phyloP scores from a whole-genome alignment of 2,329 filamentous ascomycete species.

The Raffaelea ambrosiae region DNA sequence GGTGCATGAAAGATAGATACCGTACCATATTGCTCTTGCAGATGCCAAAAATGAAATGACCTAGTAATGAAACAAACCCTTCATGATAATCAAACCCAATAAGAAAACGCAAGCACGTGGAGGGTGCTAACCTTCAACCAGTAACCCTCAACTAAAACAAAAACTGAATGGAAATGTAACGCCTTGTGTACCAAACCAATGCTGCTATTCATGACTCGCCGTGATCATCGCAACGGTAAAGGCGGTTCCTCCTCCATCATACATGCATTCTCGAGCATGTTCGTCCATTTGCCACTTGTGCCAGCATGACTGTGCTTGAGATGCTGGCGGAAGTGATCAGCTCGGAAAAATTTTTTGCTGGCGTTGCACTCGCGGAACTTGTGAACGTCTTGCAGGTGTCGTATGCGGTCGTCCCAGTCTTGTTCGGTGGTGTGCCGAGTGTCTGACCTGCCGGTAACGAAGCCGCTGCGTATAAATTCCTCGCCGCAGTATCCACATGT shows the following conservation, averaged over 20 bases:
- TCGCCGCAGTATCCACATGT: constrained; percentile 93
- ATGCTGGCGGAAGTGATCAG: constrained; percentile 96
- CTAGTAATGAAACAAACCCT: too few relatives aligned
- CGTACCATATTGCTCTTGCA: too few relatives aligned
- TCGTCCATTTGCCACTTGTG: constrained; percentile 97
- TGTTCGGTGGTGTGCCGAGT: constrained; percentile 56
- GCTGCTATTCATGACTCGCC: not conserved
- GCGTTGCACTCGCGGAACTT: constrained; percentile 98
- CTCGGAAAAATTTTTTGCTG: constrained; percentile 94
- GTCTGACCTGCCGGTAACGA: constrained; percentile 23
- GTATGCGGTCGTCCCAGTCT: constrained; percentile 80
- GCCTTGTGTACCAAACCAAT: too few relatives aligned
- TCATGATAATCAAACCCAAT: too few relatives aligned
- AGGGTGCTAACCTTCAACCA: too few relatives aligned
- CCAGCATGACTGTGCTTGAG: constrained; percentile 96
- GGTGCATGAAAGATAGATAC: too few relatives aligned
- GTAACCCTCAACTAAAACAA: too few relatives aligned
- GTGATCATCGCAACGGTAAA: constrained; percentile 27
- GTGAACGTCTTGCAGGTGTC: constrained; percentile 83
- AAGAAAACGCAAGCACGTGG: too few relatives aligned
- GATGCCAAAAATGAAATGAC: too few relatives aligned
- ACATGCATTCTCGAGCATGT: constrained; percentile 92
- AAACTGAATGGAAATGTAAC: too few relatives aligned
- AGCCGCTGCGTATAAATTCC: constrained; percentile 60
- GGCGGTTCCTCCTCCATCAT: constrained; percentile 81